A percentile compares a stretch with the other conserved stretches of the same genome.
phyloP scores from a whole-genome alignment of 2,329 filamentous ascomycete species.

The Colletotrichum euphorbiae region DNA sequence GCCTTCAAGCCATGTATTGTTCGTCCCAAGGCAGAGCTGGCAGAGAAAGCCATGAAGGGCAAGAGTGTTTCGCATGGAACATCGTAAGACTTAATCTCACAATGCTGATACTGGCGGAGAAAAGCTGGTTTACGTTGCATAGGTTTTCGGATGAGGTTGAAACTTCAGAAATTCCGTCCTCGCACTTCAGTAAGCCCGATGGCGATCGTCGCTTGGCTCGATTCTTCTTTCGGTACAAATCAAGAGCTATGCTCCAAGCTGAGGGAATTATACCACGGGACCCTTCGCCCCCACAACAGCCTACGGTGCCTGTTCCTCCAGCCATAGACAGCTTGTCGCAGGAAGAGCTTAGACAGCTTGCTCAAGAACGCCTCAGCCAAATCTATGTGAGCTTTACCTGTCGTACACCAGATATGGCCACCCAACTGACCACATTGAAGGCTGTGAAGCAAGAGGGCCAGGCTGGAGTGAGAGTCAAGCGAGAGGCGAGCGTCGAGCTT shows the following conservation, averaged over 20 bases:
- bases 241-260: not conserved
- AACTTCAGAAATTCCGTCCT: too few relatives aligned
- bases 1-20: not conserved
- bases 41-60: slow-evolving; percentile 16
- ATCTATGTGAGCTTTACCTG: not conserved
- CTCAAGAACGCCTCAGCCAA: slow-evolving; percentile 5
- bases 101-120: too few relatives aligned
- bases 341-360: not conserved
- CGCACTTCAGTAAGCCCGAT: too few relatives aligned
- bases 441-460: not conserved
- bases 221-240: slow-evolving; percentile 14
- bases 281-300: not conserved
- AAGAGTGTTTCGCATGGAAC: slow-evolving; percentile 2
- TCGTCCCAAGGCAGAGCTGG: not conserved
- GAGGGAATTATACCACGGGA: slow-evolving; percentile 5
- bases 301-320: not conserved
- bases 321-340: not conserved
- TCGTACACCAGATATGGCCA: fast-evolving
- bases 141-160: not conserved
- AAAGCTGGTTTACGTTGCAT: not conserved
- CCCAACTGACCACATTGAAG: not conserved
- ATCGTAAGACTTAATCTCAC: not conserved
- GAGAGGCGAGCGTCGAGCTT: not conserved
- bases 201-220: not conserved
- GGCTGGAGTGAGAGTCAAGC: slow-evolving; percentile 7